Percentiles rank a stretch among this genome's conserved stretches.
Conservation (phyloP, 2,329 filamentous ascomycete species). For the Trichophyton simii region DNA sequence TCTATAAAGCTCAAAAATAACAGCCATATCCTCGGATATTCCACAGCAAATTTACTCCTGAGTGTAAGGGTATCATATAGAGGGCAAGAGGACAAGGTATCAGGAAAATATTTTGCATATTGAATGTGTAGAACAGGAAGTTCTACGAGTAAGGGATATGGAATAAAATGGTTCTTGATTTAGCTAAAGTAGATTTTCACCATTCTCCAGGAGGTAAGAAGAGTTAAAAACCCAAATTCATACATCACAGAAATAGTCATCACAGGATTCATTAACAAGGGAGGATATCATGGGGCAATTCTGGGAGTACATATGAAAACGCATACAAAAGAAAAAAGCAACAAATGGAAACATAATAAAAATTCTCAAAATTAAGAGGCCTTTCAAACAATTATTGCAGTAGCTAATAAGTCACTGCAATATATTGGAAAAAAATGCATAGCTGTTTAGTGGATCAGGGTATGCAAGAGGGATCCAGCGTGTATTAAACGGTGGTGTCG, state of each 20-base stretch:
- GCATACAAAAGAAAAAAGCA: slow-evolving; percentile 7
- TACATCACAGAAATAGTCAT: background rate
- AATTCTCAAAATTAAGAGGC: slow-evolving; percentile 16
- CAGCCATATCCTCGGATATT: too few relatives aligned
- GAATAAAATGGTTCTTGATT: background rate
- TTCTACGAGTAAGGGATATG: background rate
- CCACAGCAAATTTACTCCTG: background rate
- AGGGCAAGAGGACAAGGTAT: background rate
- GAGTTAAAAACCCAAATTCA: background rate
- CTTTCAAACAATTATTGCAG: slow-evolving; percentile 15
- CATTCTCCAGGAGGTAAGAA: background rate
- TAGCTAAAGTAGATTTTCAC: background rate
- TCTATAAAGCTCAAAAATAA: too few relatives aligned
- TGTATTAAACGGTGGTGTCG: background rate
- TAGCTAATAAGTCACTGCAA: slow-evolving; percentile 17
- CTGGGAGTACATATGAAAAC: slow-evolving; percentile 4
- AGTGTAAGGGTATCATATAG: background rate
- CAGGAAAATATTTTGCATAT: background rate
- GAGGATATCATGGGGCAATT: slow-evolving; percentile 1
- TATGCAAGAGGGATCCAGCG: background rate
- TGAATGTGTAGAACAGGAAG: background rate
- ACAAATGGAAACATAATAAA: slow-evolving; percentile 19
- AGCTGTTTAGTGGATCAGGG: background rate
- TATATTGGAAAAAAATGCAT: background rate
- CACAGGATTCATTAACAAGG: slow-evolving; percentile 3